Conservation (phyloP, 2,329 filamentous ascomycete species). For the Colletotrichum camelliae region DNA sequence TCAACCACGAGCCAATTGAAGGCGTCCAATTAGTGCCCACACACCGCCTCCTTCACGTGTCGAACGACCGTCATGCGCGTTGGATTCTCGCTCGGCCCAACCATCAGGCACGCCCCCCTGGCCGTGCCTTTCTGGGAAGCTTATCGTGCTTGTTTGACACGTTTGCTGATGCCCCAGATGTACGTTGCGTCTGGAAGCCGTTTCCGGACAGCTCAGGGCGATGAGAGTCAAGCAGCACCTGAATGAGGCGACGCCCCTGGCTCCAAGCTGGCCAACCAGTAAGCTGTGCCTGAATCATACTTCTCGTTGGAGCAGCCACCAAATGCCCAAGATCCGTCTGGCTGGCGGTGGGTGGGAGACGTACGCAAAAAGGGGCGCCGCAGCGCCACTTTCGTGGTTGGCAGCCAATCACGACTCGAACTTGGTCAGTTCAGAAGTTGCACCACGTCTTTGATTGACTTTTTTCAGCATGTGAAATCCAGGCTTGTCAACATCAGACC, state of each 20-base stretch:
- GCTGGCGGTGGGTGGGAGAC: neutral
- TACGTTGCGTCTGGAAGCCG: neutral
- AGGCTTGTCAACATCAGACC: neutral
- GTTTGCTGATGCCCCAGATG: neutral
- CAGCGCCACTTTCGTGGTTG: neutral
- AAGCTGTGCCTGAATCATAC: neutral
- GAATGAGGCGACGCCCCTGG: constrained; percentile 1
- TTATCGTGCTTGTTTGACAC: neutral
- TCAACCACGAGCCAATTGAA: constrained; percentile 4
- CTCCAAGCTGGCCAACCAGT: neutral
- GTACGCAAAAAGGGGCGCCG: neutral
- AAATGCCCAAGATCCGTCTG: neutral
- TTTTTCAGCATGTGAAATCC: constrained; percentile 8
- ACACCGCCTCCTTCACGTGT: constrained; percentile 22
- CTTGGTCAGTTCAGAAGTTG: neutral
- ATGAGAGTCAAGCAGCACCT: neutral
- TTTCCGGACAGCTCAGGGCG: neutral
- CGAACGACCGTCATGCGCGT: constrained; percentile 20
- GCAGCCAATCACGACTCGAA: neutral
- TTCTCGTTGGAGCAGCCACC: neutral
- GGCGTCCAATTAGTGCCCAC: constrained; percentile 8
- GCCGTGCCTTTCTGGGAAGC: neutral
- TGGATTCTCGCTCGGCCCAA: constrained; percentile 5
- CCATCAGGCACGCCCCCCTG: neutral
- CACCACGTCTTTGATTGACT: neutral